phyloP scores from a whole-genome alignment of 305 asterid genomes.

The Andrographis paniculata region DNA sequence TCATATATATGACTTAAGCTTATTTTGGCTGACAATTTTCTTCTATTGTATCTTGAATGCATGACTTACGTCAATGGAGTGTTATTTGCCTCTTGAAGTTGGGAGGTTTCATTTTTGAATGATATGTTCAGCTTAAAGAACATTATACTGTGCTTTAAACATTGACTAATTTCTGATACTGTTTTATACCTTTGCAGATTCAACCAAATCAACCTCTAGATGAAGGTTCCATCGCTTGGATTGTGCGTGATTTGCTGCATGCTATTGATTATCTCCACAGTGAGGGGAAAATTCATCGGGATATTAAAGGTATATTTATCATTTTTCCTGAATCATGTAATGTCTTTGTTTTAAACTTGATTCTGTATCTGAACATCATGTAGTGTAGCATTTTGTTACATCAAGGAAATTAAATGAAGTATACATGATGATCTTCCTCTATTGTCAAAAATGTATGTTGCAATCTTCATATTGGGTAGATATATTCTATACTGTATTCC shows the following conservation, averaged over 20 bases:
- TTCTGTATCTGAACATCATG: constrained; percentile 5
- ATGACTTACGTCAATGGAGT: neutral
- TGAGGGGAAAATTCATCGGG: constrained; percentile 83
- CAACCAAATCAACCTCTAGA: constrained; percentile 77
- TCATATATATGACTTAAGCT: neutral
- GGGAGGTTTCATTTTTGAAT: constrained; percentile 1
- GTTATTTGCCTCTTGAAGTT: constrained; percentile 2
- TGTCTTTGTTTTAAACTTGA: constrained; percentile 11
- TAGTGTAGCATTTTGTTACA: neutral
- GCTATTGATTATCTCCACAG: constrained; percentile 73
- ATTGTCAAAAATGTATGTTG: constrained; percentile 1
- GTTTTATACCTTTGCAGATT: constrained; percentile 38
- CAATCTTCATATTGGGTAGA: constrained; percentile 5
- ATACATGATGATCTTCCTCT: constrained; percentile 1
- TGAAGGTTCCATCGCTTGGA: constrained; percentile 70
- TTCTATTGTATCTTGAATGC: constrained; percentile 2
- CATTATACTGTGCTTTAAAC: neutral
- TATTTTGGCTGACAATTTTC: neutral
- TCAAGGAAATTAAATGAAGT: constrained; percentile 3
- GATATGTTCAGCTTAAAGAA: constrained; percentile 2
- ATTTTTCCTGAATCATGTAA: constrained; percentile 7
- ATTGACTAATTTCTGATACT: constrained; percentile 8
- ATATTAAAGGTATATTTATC: constrained; percentile 63
- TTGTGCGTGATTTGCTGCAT: constrained; percentile 69
- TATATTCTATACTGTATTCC: no score